Evolutionary conservation across 352 stramenopile genomes (phyloP).

Genomic region (Halophytophthora batemanensis): DNA sequence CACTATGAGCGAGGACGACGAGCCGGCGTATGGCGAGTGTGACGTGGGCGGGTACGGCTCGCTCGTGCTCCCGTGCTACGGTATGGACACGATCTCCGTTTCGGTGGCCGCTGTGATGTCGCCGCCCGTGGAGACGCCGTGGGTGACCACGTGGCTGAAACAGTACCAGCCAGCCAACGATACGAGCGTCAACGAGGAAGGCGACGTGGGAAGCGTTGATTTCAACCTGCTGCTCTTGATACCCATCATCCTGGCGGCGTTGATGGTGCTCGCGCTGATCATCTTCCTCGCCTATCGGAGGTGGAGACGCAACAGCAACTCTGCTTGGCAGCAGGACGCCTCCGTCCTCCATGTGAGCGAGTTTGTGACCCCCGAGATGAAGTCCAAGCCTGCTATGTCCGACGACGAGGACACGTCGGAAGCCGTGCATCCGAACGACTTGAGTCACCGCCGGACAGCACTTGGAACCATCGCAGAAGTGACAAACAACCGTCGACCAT

Average conservation of each 20-base stretch:
- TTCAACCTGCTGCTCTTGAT: conserved; percentile 19
- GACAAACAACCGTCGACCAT: too few relatives aligned
- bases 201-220: neutral
- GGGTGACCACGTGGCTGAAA: conserved; percentile 28
- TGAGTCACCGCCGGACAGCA: too few relatives aligned
- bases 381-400: too few relatives aligned
- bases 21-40: conserved; percentile 25
- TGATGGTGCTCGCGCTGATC: conserved; percentile 2
- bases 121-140: conserved; percentile 4
- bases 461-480: too few relatives aligned
- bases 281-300: conserved; percentile 5
- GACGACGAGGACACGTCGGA: too few relatives aligned
- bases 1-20: conserved; percentile 10
- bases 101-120: conserved; percentile 10
- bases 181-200: neutral
- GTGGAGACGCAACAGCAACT: conserved; percentile 1
- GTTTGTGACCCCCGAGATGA: too few relatives aligned
- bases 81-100: conserved; percentile 9
- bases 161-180: conserved; percentile 1
- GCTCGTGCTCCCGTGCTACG: conserved; percentile 33
- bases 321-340: neutral
- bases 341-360: too few relatives aligned
- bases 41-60: conserved; percentile 18
- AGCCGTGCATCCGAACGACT: too few relatives aligned
- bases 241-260: conserved; percentile 5